Base-by-base conservation (phyloP, 805 yeast species). In the Metschnikowia henanensis region DNA sequence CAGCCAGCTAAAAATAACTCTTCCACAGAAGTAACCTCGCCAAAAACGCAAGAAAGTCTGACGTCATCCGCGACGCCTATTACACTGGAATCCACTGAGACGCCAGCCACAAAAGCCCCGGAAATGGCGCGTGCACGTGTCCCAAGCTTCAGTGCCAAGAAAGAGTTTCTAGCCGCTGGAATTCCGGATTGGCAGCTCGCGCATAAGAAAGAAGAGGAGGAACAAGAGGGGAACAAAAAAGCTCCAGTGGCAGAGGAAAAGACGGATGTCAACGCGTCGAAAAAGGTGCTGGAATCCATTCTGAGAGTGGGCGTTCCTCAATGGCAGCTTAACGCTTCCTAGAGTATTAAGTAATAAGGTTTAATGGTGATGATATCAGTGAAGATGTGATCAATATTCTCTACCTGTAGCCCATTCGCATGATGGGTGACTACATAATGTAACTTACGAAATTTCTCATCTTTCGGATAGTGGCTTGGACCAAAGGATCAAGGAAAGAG, bases 141-240 rank as follows among this genome's bases (percentile, higher is more conserved):
- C 5, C 43, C 43, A 10, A 30, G 30, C 15, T 23, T 34, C 23
- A 25, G 36, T 7, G 42, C 41, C 2, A 29, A 26, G 15, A 30
- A 41, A 26, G 57, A 54, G 22, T 57, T 58, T 30, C 55, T 62
- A 7, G 70, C 74, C 13, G 74, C 68, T 6, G 76, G 76, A 1
- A 70, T 71, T 29, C 76, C 76, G 18, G 70, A 64, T 41, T 72
- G 76, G 76, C 75, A 70, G 51, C 48, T 70, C 50, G 58, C 65
- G 41, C 72, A 68, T 48, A 68, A 66, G 52, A 46, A 58, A 43
- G 46, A 55, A 21, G 74, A 68, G 51, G 60, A 56, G 28, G 53
- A 35, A 39, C 37, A 18, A 17, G 41, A 39, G n/a, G n/a, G n/a
- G n/a, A n/a, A n/a, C n/a, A n/a, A n/a, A n/a, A n/a, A n/a, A n/a